Evolutionary conservation across 2,329 filamentous ascomycete species (phyloP).

Genomic region (Paecilomyces variotii): DNA sequence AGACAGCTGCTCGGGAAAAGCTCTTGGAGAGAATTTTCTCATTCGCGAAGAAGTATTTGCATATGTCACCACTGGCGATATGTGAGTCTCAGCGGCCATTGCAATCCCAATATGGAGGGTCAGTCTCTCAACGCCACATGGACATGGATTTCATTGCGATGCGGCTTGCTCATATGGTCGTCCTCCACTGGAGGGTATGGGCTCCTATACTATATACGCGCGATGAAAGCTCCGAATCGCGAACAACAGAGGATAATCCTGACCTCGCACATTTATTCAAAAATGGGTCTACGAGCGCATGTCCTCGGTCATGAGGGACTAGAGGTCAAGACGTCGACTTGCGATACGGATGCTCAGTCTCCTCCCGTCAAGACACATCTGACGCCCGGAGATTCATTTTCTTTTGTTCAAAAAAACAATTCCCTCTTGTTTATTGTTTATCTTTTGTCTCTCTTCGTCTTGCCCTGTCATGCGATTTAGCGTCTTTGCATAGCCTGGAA

Average conservation of each 20-base stretch:
- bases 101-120: constrained; percentile 9
- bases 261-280: neutral
- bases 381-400: neutral
- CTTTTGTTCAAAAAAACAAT: neutral
- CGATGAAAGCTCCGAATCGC: constrained; percentile 8
- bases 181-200: constrained; percentile 90
- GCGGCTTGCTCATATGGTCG: constrained; percentile 71
- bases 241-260: neutral
- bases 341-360: neutral
- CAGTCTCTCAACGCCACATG: constrained; percentile 17
- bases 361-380: neutral
- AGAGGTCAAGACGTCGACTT: neutral
- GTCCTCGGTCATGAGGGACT: neutral
- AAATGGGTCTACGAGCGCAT: neutral
- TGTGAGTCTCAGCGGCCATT: constrained; percentile 33
- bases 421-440: neutral
- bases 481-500: neutral
- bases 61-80: constrained; percentile 36
- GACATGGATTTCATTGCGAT: constrained; percentile 53
- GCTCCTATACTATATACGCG: constrained; percentile 59
- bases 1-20: constrained; percentile 23
- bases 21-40: constrained; percentile 23
- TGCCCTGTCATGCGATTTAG: neutral
- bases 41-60: constrained; percentile 29
- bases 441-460: neutral